phyloP scores from a whole-genome alignment of 208 protist species.

The Tritrichomonas foetus region DNA sequence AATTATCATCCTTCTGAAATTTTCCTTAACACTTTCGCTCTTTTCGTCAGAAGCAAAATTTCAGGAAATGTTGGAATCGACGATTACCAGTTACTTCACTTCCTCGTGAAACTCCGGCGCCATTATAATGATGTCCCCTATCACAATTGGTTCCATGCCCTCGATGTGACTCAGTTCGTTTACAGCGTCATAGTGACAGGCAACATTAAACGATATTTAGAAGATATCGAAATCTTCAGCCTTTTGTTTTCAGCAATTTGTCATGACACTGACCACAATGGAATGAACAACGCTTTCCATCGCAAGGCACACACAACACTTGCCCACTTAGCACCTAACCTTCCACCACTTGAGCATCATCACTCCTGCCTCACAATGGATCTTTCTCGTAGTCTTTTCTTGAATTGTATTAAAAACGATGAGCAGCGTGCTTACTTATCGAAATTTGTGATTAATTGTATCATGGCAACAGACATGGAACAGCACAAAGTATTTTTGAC shows the following conservation, averaged over 20 bases:
- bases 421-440: neutral
- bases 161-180: conserved; percentile 64
- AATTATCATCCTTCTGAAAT: too few relatives aligned
- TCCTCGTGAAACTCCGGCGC: neutral
- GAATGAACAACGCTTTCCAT: conserved; percentile 87
- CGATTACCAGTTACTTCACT: neutral
- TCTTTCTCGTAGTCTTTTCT: neutral
- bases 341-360: conserved; percentile 64
- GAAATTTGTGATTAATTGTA: neutral
- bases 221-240: conserved; percentile 69
- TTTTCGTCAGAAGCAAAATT: too few relatives aligned
- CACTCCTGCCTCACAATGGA: conserved; percentile 50
- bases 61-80: neutral
- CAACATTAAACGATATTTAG: conserved; percentile 63
- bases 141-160: conserved; percentile 65
- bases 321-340: conserved; percentile 42
- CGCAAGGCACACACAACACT: conserved; percentile 71
- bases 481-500: neutral
- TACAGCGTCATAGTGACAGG: conserved; percentile 46
- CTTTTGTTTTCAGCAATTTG: conserved; percentile 73
- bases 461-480: conserved; percentile 1
- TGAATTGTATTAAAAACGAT: neutral
- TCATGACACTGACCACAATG: conserved; percentile 91
- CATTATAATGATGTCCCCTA: conserved; percentile 62
- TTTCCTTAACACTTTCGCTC: too few relatives aligned